A percentile compares a stretch with the other conserved stretches of the same genome.
phyloP scores from a whole-genome alignment of 2,329 filamentous ascomycete species.

The Cercospora sojina region DNA sequence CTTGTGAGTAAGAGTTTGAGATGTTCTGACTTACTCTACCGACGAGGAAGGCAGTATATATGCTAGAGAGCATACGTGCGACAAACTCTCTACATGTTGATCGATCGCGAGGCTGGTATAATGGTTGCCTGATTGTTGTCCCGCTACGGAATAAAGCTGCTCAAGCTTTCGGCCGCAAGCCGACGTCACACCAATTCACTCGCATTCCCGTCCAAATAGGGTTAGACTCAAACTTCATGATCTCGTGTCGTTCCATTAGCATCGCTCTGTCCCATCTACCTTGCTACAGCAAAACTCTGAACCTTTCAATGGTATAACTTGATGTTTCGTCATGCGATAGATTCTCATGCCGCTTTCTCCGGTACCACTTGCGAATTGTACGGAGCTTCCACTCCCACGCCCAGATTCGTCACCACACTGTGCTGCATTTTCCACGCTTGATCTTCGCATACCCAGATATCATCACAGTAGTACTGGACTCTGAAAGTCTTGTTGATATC shows the following conservation, averaged over 20 bases:
- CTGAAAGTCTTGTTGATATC: slow-evolving; percentile 22
- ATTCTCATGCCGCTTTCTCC: background rate
- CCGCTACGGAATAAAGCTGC: background rate
- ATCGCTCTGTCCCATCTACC: background rate
- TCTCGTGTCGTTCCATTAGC: background rate
- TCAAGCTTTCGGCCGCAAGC: background rate
- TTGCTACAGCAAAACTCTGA: background rate
- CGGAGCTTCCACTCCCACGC: slow-evolving; percentile 16
- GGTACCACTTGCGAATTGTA: slow-evolving; percentile 5
- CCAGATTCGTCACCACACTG: slow-evolving; percentile 23
- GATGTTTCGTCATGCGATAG: background rate
- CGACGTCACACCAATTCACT: background rate
- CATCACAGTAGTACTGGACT: slow-evolving; percentile 23
- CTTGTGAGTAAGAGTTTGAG: background rate
- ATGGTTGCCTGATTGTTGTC: background rate
- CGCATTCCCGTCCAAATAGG: background rate
- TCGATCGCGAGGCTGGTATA: background rate
- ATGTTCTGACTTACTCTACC: background rate
- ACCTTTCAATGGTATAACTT: background rate
- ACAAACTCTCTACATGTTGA: background rate
- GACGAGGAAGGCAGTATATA: background rate
- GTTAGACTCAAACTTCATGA: background rate
- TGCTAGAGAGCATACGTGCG: background rate
- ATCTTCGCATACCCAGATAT: slow-evolving; percentile 24
- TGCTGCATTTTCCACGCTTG: slow-evolving; percentile 23